Conservation (phyloP, 176 grass and related monocot genomes). For the Thinopyrum elongatum region DNA sequence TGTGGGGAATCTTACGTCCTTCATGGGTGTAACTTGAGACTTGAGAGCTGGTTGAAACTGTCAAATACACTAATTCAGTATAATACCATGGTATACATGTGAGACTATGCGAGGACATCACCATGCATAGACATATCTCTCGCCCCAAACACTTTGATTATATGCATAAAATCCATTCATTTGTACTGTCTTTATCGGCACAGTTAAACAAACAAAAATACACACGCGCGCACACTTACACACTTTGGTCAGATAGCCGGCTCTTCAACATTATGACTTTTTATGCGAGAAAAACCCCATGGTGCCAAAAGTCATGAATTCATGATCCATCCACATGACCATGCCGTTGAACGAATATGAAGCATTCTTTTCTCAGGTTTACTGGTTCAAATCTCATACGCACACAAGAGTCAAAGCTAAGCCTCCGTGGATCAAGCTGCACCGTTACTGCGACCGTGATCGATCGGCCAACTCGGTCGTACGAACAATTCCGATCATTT, state of each 20-base stretch:
- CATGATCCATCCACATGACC: not conserved
- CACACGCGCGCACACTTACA: too few species aligned
- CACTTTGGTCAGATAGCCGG: not conserved
- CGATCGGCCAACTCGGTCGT: too few species aligned
- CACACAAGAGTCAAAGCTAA: not conserved
- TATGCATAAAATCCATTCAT: not conserved
- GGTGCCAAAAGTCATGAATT: slow-evolving; percentile 5
- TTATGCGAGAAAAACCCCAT: not conserved
- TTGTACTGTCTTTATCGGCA: not conserved
- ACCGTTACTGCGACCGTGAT: too few species aligned
- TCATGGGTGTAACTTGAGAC: too few species aligned
- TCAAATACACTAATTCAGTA: too few species aligned
- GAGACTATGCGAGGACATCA: not conserved
- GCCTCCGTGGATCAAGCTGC: not conserved
- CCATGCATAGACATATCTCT: not conserved
- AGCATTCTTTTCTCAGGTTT: not conserved
- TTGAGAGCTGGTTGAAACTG: too few species aligned
- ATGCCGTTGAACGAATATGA: not conserved
- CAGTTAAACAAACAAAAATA: not conserved
- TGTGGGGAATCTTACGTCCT: not conserved
- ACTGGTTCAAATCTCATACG: not conserved
- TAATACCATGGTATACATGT: not conserved
- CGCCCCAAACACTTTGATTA: not conserved
- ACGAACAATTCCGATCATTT: too few species aligned
- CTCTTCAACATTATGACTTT: not conserved